Base-by-base conservation (phyloP, 1,284 basidiomycete genomes). In the Puccinia novopanici region DNA sequence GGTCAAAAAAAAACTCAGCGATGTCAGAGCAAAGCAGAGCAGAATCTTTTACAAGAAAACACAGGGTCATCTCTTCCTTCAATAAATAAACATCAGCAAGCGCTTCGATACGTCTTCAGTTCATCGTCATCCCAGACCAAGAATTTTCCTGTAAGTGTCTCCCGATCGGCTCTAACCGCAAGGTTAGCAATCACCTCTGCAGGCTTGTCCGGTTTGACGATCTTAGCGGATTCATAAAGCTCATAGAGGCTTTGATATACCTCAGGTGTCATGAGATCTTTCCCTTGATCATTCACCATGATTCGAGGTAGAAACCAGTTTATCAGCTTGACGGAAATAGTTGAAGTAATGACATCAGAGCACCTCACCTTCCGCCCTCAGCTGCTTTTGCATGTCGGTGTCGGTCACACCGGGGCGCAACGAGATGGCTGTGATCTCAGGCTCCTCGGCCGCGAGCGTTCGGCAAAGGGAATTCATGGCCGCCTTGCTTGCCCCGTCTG, bases 401-500 rank as follows among this genome's bases (percentile, higher is more conserved):
- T 73, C 77, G 0, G 71, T 70, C 19, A 73, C 70, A 17, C 77
- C 77, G 15, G 77, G 77, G 34, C 77, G 52, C 17, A 80, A 19
- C 40, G 77, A 54, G 30, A 80, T 54, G 15, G 70, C 48, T 4
- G 77, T 80, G 37, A 80, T 52, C 1, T 50, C 55, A 6, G 67
- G 68, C 37, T 80, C 77, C 52, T 80, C 77, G n/a, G 50, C 61
- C 6, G 77, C 77, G 15, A 80, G 55, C n/a, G 77, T 80, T 59
- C 70, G 67, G 50, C 67, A 70, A 17, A 80, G 34, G 2, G 77
- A 80, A 57, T 80, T 80, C 57, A 80, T 65, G 12, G 77, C 77
- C 17, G 77, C 77, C 71, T 80, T 80, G 70, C 77, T 80, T 55
- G 77, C 40, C 30, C 71, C 71, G 34, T 80, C 77, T 80, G 70